Base-by-base conservation (phyloP, 129 eudicot genomes). In the Mikania micrantha region DNA sequence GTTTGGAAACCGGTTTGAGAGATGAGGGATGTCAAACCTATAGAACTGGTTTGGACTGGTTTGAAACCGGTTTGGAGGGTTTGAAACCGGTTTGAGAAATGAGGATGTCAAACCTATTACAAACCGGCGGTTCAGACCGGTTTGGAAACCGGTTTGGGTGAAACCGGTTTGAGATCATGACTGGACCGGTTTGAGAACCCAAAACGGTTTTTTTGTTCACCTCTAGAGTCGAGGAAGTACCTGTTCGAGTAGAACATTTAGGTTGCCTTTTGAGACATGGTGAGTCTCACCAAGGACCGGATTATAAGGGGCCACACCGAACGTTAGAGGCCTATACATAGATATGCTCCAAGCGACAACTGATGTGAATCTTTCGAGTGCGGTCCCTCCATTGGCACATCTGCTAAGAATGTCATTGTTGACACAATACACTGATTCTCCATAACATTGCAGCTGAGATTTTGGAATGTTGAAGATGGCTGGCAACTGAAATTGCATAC, bases 271-370 rank as follows among this genome's bases (percentile, higher is more conserved):
- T 1, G 98, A 88, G 45, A 72, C 91, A 79, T 88, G 96, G 64
- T 92, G 98, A 63, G 96, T 92, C 75, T 92, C 98, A 19, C 98
- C 98, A 69, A 92, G 96, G 56, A 92, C 35, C 22, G 98, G 91
- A 69, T 92, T 92, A 45, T 81, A 88, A 4, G 98, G 98, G 38
- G 95, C 87, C 39, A 82, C 82, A 7, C 96, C 98, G 60, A 84
- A 88, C 79, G 66, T 50, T 27, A 88, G 41, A 45, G 98, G 98
- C 10, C 98, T 85, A 0, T 77, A n/a, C 45, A 88, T 80, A n/a
- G 98, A 88, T 60, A 92, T 80, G 87, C 85, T 82, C 98, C 98
- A 92, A 0, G 85, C 98, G 10, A 88, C 76, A 5, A 92, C 96
- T 4, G 80, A 64, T 13, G 56, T 28, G 44, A 92, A 85, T 61